Base-by-base conservation (phyloP, 768 basidiomycete species). In the Chiua virens region DNA sequence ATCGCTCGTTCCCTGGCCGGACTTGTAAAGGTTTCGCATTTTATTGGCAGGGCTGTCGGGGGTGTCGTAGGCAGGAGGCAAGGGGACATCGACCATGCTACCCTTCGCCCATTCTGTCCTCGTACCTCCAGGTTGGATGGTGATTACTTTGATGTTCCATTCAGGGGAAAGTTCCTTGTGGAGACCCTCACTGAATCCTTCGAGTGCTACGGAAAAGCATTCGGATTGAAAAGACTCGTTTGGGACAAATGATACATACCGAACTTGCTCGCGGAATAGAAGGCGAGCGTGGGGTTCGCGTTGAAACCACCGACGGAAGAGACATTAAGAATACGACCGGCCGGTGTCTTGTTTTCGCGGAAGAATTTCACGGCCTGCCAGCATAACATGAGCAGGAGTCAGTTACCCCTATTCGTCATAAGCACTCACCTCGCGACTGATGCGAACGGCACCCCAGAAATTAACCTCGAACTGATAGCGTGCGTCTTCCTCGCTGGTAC, bases 381-480 rank as follows among this genome's bases (percentile, higher is more conserved):
- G 10, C 6, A n/a, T n/a, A 14, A 30, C 11, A 3, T 6, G 9
- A 40, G 47, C 25, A 61, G 48, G 14, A 2, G 14, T 5, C 11
- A 0, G 28, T 35, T 38, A 13, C 7, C 8, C 20, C 25, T 18
- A 2, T 3, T 18, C 23, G 20, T 18, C 17, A 6, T 3, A 8
- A 14, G 11, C 4, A 38, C 53, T 17, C 8, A 60, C 71, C 55
- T 63, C 64, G 25, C 55, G 50, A 41, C 63, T 62, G 41, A 63
- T 57, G 17, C 52, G 55, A 18, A 44, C 55, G 35, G 58, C 47
- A 22, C 65, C 70, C 70, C 70, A 71, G 45, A 70, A 71, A 56
- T 70, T 68, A 1, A 65, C 63, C 8, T 69, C 68, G 32, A 72
- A 65, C 43, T 65, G 55, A 40, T 41, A 22, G 4, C 67, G 64